Percentiles rank a stretch among this genome's conserved stretches.
Evolutionary conservation across 805 yeast species (phyloP).

Genomic region (Yamadazyma tumulicola): DNA sequence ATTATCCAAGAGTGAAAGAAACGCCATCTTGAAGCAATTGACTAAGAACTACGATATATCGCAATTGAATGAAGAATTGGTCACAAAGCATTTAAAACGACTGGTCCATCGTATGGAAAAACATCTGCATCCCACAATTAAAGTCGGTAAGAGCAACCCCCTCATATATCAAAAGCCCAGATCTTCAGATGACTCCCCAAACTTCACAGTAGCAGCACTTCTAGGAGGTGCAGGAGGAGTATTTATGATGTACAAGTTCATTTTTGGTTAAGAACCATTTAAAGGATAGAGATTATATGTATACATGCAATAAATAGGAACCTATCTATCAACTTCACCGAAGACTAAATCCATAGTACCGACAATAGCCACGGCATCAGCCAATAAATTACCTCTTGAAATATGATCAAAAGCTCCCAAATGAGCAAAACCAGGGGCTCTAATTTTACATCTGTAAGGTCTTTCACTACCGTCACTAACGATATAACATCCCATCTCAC

Average conservation of each 20-base stretch:
- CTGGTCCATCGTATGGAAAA: slow-evolving; percentile 24
- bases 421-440: slow-evolving; percentile 94
- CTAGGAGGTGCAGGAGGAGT: slow-evolving; percentile 32
- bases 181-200: slow-evolving; percentile 16
- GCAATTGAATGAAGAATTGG: slow-evolving; percentile 35
- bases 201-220: slow-evolving; percentile 22
- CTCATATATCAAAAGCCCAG: slow-evolving; percentile 35
- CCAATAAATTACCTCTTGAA: slow-evolving; percentile 80
- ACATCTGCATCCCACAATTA: slow-evolving; percentile 5
- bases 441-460: slow-evolving; percentile 87
- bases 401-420: slow-evolving; percentile 85
- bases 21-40: slow-evolving; percentile 30
- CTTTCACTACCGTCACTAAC: slow-evolving; percentile 88
- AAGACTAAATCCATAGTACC: slow-evolving; percentile 95
- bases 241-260: slow-evolving; percentile 23
- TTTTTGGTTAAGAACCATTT: slow-evolving; percentile 7
- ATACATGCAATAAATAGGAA: slow-evolving; percentile 1
- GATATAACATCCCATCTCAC: slow-evolving; percentile 89
- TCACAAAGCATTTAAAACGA: slow-evolving; percentile 41
- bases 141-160: slow-evolving; percentile 16
- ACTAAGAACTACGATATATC: slow-evolving; percentile 22
- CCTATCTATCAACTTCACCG: slow-evolving; percentile 88
- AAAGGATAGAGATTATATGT: neutral
- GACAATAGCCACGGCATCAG: slow-evolving; percentile 90
- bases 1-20: slow-evolving; percentile 28